Conservation (phyloP, 2,329 filamentous ascomycete species). For the Exophiala xenobiotica region DNA sequence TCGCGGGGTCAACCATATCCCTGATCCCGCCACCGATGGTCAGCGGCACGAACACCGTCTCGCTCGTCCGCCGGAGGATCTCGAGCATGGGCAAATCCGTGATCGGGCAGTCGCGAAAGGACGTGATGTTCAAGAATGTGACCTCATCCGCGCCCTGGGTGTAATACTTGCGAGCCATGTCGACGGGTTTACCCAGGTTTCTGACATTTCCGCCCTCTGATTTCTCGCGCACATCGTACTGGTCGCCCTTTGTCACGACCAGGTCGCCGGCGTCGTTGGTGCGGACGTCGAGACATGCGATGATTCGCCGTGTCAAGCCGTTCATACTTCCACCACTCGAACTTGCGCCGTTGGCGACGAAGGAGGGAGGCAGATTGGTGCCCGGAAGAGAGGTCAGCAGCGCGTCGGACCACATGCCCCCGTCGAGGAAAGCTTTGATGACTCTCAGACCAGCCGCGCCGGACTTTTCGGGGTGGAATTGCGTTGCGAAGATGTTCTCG, state of each 20-base stretch:
- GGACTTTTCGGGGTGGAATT: slow-evolving; percentile 98
- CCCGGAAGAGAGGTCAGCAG: slow-evolving; percentile 20
- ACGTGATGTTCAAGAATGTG: slow-evolving; percentile 97
- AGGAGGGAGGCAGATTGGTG: neutral
- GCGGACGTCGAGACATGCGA: slow-evolving; percentile 93
- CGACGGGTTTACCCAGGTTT: slow-evolving; percentile 94
- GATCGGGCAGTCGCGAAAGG: slow-evolving; percentile 90
- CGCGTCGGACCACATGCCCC: slow-evolving; percentile 52
- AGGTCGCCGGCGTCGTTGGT: slow-evolving; percentile 92
- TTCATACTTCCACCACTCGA: slow-evolving; percentile 46
- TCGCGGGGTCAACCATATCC: slow-evolving; percentile 78
- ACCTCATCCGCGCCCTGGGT: slow-evolving; percentile 95
- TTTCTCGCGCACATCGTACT: slow-evolving; percentile 97
- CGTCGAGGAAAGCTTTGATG: slow-evolving; percentile 81
- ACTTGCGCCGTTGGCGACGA: slow-evolving; percentile 1
- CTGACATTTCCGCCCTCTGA: slow-evolving; percentile 64
- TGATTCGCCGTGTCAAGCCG: slow-evolving; percentile 86
- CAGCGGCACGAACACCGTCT: slow-evolving; percentile 91
- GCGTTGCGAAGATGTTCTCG: slow-evolving; percentile 83
- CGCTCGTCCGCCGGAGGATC: slow-evolving; percentile 78
- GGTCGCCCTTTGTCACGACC: slow-evolving; percentile 96
- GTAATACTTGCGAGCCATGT: slow-evolving; percentile 92
- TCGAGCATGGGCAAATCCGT: slow-evolving; percentile 96
- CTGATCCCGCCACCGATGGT: slow-evolving; percentile 95
- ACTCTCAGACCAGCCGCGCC: slow-evolving; percentile 83